Conservation (phyloP, 192 early-diverging fungal species). For the Dissophora globulifera region DNA sequence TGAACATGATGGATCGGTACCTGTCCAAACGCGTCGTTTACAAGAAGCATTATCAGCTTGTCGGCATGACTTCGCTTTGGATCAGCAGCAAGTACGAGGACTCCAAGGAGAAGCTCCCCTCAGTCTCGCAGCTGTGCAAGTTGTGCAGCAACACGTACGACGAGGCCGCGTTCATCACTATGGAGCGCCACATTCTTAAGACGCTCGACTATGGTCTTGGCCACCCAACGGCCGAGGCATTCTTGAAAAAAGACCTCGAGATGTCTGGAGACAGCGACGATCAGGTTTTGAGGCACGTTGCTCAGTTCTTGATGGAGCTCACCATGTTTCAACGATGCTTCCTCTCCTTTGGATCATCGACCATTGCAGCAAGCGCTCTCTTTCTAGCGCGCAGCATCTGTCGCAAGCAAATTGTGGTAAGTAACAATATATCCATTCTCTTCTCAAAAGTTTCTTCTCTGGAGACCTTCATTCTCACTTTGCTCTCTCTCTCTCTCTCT, state of each 20-base stretch:
- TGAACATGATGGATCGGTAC: conserved; percentile 61
- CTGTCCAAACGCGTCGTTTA: conserved; percentile 55
- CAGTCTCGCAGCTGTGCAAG: conserved; percentile 51
- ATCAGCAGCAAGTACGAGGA: conserved; percentile 55
- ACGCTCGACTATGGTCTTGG: conserved; percentile 52
- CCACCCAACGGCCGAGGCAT: conserved; percentile 53
- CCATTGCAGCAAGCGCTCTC: conserved; percentile 49
- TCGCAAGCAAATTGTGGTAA: conserved; percentile 30
- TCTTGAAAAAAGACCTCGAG: conserved; percentile 51
- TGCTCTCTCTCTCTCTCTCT: too few relatives aligned
- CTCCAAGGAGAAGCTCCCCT: conserved; percentile 47
- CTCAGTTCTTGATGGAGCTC: conserved; percentile 54
- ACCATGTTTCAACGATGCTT: conserved; percentile 54
- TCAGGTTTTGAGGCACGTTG: conserved; percentile 31
- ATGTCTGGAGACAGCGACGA: conserved; percentile 28
- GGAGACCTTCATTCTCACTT: too few relatives aligned
- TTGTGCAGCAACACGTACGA: conserved; percentile 51
- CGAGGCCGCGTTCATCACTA: conserved; percentile 50
- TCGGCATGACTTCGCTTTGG: conserved; percentile 56
- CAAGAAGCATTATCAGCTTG: conserved; percentile 50
- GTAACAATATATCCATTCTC: too few relatives aligned
- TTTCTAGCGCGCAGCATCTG: conserved; percentile 52
- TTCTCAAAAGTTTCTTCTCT: too few relatives aligned
- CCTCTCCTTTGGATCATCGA: conserved; percentile 53
- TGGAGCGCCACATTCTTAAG: conserved; percentile 55